Evolutionary conservation across 768 basidiomycete genomes (phyloP).

Genomic region (Tricholoma matsutake): DNA sequence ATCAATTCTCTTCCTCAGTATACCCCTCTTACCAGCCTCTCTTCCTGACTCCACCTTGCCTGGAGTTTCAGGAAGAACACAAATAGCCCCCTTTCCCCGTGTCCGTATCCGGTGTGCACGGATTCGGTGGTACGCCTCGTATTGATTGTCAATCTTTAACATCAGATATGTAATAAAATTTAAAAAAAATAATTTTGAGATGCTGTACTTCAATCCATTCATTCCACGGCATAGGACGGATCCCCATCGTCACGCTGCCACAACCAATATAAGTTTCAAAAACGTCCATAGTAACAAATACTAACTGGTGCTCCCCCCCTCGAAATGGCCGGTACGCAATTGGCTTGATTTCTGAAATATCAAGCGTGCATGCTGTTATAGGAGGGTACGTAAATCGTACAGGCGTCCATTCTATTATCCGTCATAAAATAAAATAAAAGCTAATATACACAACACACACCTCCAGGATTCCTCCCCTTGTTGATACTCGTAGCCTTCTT

Average conservation of each 20-base stretch:
- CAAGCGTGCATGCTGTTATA: conserved; percentile 38
- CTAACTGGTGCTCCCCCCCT: conserved; percentile 62
- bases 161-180: too few species aligned
- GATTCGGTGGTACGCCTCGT: conserved; percentile 52
- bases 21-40: conserved; percentile 40
- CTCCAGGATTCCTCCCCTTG: too few species aligned
- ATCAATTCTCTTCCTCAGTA: too few species aligned
- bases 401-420: conserved; percentile 59
- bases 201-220: conserved; percentile 68
- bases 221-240: conserved; percentile 54
- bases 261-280: neutral
- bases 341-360: conserved; percentile 45
- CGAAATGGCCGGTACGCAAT: conserved; percentile 66
- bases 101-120: conserved; percentile 53
- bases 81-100: conserved; percentile 46
- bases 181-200: too few species aligned
- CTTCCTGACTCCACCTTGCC: conserved; percentile 34
- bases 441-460: too few species aligned
- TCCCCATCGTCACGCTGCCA: conserved; percentile 24
- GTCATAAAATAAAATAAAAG: too few species aligned
- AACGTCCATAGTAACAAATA: conserved; percentile 5
- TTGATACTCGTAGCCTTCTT: too few species aligned
- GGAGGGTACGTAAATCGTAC: conserved; percentile 49
- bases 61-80: conserved; percentile 47
- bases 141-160: conserved; percentile 58